Evolutionary conservation across 1,139 yeast genomes (phyloP).

Genomic region (Suhomyces coccinellae): DNA sequence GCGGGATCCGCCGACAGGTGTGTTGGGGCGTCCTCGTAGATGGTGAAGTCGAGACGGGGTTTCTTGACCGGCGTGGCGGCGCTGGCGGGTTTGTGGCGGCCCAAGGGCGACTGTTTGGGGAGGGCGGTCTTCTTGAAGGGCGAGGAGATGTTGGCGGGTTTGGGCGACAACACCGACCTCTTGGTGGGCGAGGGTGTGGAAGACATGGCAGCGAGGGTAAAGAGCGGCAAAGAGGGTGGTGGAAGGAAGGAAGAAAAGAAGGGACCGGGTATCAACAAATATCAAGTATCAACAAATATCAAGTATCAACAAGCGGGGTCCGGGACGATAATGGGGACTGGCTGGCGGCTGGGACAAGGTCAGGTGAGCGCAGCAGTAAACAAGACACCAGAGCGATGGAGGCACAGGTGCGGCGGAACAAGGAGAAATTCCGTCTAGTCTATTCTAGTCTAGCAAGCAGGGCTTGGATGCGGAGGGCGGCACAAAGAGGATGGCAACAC

Average conservation of each 20-base stretch:
- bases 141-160: constrained; percentile 24
- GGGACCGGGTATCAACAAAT: neutral
- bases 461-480: too few species aligned
- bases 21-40: constrained; percentile 36
- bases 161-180: constrained; percentile 36
- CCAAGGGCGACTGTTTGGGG: constrained; percentile 12
- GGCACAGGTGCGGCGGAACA: too few species aligned
- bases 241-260: too few species aligned
- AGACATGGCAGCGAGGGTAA: constrained; percentile 12
- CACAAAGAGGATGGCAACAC: too few species aligned
- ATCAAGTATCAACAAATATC: neutral
- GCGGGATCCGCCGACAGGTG: constrained; percentile 1
- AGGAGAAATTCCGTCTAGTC: too few species aligned
- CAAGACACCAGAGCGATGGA: too few species aligned
- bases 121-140: constrained; percentile 18
- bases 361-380: too few species aligned
- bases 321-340: too few species aligned
- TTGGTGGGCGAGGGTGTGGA: constrained; percentile 32
- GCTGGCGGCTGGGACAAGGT: too few species aligned
- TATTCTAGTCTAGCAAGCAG: too few species aligned
- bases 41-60: constrained; percentile 32
- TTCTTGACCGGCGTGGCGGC: constrained; percentile 17
- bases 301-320: neutral
- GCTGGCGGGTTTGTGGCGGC: constrained; percentile 5
- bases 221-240: too few species aligned